Evolutionary conservation across 2,329 filamentous ascomycete genomes (phyloP), one percentile per base, ranked within the genome.

Genomic region (Fusarium siculi): DNA sequence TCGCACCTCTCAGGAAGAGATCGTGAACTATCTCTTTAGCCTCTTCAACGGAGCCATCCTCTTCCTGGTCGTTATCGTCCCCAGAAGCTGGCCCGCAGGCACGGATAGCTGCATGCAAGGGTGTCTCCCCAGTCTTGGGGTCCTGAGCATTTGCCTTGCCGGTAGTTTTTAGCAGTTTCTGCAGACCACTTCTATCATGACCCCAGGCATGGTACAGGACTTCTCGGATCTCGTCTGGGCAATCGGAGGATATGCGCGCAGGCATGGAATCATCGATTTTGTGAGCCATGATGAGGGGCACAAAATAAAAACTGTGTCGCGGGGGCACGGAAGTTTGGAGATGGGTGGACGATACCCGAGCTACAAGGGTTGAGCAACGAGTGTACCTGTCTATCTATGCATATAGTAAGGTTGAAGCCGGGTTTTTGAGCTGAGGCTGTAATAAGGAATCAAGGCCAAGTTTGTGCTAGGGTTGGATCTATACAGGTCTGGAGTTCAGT

Each of bases 21-120:
- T 96, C 89, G 74, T 89, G 88, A 9, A 98, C 85, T 1, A 92
- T 92, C 58, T 91, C 89, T 62, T 88, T 87, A 6, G 91, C 93
- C 43, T 89, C 88, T 52, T 91, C 88, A 37, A 93, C 81, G 32
- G 82, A 80, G 59, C 82, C 76, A 32, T 84, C 82, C 30, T 84
- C 83, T 30, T 84, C 82, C 15, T 80, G 80, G 6, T 81, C 80
- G 19, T 73, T 67, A 15, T 78, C 75, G 8, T 74, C 73, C 9
- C 70, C 68, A 9, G 74, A 77, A 7, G 81, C 80, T 5, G 82
- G 87, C 2, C 87, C 90, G 78, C 91, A 93, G 7, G 92, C 88
- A n/a, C 94, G 92, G 79, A 98, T 93, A 43, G 95, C 94, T 28
- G 95, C 93, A 83, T 98, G 96, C 19, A 98, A 87, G 15, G 96